Conservation (phyloP, 371 early-diverging fungal genomes). For the Quaeritorhiza haematococci region DNA sequence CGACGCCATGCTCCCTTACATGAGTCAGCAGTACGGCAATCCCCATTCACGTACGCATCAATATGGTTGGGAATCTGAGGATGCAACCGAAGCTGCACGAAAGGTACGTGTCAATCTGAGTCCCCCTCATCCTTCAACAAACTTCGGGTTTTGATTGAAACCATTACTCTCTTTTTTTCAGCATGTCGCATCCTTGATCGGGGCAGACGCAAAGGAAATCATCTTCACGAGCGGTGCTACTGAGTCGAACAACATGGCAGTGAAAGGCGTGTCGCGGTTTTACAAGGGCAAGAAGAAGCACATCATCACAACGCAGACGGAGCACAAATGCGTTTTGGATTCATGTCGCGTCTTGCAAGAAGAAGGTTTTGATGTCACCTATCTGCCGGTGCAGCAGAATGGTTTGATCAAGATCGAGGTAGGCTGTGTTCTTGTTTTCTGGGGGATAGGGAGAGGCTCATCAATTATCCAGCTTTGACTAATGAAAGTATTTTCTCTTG, state of each 20-base stretch:
- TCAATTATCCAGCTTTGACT: not conserved
- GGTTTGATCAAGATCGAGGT: slow-evolving; percentile 72
- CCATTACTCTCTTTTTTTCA: slow-evolving; percentile 27
- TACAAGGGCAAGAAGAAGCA: slow-evolving; percentile 93
- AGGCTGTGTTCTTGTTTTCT: not conserved
- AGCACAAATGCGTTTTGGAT: slow-evolving; percentile 99
- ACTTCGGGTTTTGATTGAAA: not conserved
- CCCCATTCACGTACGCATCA: slow-evolving; percentile 98
- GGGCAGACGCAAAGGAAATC: slow-evolving; percentile 97
- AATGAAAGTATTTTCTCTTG: too few relatives aligned
- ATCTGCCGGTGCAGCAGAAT: slow-evolving; percentile 85
- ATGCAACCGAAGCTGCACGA: slow-evolving; percentile 90
- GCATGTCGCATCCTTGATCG: slow-evolving; percentile 89
- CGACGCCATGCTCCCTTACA: slow-evolving; percentile 96
- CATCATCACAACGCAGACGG: slow-evolving; percentile 97
- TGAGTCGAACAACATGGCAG: slow-evolving; percentile 95
- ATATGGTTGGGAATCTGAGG: slow-evolving; percentile 98
- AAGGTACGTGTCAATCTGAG: slow-evolving; percentile 26
- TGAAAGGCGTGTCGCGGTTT: slow-evolving; percentile 97
- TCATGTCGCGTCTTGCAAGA: slow-evolving; percentile 97
- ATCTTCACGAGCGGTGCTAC: slow-evolving; percentile 99
- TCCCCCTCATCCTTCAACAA: not conserved
- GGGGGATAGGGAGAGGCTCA: not conserved
- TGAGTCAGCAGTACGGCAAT: slow-evolving; percentile 94
- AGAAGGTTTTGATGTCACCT: slow-evolving; percentile 98